These are phyloP conservation scores for Podaxis sp. DNA, from an alignment of 768 basidiomycete species.

Conservation along the genomic window DNA sequence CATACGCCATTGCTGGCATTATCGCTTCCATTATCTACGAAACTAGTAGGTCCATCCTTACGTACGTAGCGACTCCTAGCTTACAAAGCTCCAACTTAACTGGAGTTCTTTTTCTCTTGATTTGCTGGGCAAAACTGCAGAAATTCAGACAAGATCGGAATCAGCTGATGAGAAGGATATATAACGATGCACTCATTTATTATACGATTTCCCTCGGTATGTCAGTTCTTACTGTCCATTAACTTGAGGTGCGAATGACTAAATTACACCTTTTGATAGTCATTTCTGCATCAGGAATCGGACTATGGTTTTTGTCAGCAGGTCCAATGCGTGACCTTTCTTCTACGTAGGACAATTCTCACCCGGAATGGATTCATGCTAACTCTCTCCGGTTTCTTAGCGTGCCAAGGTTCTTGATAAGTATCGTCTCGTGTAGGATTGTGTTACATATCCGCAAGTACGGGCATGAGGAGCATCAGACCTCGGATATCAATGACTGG, in stretches of 20 bases:
- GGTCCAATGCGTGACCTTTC: not conserved
- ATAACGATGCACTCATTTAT: constrained; percentile 4
- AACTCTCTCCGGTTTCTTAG: not conserved
- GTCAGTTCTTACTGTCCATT: not conserved
- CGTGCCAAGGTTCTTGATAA: not conserved
- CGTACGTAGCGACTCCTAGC: too few relatives aligned
- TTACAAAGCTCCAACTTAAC: not conserved
- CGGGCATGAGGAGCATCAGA: not conserved
- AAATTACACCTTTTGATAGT: not conserved
- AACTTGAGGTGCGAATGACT: not conserved
- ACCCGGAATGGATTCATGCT: not conserved
- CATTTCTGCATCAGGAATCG: not conserved
- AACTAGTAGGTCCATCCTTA: not conserved
- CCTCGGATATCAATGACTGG: not conserved
- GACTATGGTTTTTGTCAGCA: not conserved
- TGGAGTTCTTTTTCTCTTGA: not conserved
- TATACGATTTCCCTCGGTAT: constrained; percentile 3
- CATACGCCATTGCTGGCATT: not conserved
- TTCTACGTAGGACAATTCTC: not conserved
- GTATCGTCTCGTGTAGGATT: not conserved
- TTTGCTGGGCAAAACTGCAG: not conserved
- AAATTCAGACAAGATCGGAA: not conserved
- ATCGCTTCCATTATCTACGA: not conserved
- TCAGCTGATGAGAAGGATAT: constrained; percentile 5
- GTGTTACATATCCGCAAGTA: constrained; percentile 4